phyloP scores from a whole-genome alignment of 2,329 filamentous ascomycete genomes.

The Arachnomyces sp. region DNA sequence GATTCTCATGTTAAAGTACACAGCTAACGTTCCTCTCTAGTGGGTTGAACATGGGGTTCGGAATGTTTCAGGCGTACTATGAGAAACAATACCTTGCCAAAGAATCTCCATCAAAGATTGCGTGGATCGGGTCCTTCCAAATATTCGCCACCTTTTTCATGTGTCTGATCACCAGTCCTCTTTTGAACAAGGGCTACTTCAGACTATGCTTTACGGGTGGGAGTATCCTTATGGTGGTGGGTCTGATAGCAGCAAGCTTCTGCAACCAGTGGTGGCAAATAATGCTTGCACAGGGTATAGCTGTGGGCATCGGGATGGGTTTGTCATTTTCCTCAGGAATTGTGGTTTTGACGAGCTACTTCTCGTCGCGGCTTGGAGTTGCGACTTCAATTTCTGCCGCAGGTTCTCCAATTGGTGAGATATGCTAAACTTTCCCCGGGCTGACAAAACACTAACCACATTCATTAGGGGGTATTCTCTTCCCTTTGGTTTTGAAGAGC shows the following conservation, averaged over 20 bases:
- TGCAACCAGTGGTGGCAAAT: slow-evolving; percentile 34
- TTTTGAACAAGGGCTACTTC: slow-evolving; percentile 33
- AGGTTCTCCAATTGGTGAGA: slow-evolving; percentile 23
- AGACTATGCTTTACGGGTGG: slow-evolving; percentile 18
- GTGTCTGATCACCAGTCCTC: slow-evolving; percentile 27
- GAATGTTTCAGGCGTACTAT: slow-evolving; percentile 38
- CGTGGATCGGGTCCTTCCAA: slow-evolving; percentile 36
- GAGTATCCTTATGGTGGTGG: slow-evolving; percentile 24
- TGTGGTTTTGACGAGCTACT: slow-evolving; percentile 26
- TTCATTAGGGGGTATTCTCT: slow-evolving; percentile 21
- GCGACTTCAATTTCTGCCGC: slow-evolving; percentile 26
- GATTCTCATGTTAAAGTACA: slow-evolving; percentile 1
- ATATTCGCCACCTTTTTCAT: slow-evolving; percentile 35
- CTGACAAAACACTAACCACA: background rate
- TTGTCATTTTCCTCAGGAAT: slow-evolving; percentile 23
- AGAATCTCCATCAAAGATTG: slow-evolving; percentile 24
- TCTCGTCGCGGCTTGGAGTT: slow-evolving; percentile 24
- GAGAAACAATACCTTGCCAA: slow-evolving; percentile 18
- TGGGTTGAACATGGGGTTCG: slow-evolving; percentile 32
- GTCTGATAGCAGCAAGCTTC: slow-evolving; percentile 36
- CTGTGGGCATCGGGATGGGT: slow-evolving; percentile 26
- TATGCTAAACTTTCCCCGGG: background rate
- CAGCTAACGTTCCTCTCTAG: slow-evolving; percentile 4
- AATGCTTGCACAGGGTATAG: slow-evolving; percentile 25
- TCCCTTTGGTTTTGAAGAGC: slow-evolving; percentile 22